These are phyloP conservation scores for Tricladium varicosporioides DNA, from an alignment of 2,329 filamentous ascomycete genomes.

Conservation along the genomic window DNA sequence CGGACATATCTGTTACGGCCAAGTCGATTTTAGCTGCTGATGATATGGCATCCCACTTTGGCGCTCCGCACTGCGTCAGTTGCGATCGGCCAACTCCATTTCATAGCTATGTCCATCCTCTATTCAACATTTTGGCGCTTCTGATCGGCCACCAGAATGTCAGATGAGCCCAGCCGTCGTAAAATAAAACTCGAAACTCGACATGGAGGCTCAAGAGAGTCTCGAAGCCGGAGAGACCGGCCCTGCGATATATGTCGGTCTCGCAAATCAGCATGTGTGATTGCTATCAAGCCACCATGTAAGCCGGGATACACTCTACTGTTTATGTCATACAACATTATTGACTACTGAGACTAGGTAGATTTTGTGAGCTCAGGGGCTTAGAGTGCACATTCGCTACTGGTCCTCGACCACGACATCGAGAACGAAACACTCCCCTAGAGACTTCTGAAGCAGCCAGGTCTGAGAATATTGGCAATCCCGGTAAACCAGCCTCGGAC, in stretches of 20 bases:
- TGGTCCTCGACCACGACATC: slow-evolving; percentile 16
- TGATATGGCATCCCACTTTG: background rate
- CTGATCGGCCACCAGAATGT: slow-evolving; percentile 3
- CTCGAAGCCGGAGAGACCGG: slow-evolving; percentile 45
- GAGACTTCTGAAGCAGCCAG: background rate
- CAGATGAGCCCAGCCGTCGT: slow-evolving; percentile 27
- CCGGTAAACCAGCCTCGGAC: slow-evolving; percentile 5
- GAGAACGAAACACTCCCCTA: slow-evolving; percentile 4
- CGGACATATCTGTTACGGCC: too few species aligned
- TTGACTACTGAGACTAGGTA: slow-evolving; percentile 19
- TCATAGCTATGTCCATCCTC: background rate
- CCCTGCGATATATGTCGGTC: slow-evolving; percentile 46
- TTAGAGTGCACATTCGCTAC: slow-evolving; percentile 28
- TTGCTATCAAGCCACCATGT: slow-evolving; percentile 45
- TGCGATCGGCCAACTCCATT: slow-evolving; percentile 8
- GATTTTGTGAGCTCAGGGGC: slow-evolving; percentile 29
- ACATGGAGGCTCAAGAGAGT: slow-evolving; percentile 40
- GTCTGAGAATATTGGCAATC: background rate
- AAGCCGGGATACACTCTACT: slow-evolving; percentile 20
- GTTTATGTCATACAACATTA: background rate
- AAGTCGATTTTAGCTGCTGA: background rate
- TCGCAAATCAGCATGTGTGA: slow-evolving; percentile 48
- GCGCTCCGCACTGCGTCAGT: too few species aligned
- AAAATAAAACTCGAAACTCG: slow-evolving; percentile 43
- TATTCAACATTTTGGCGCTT: background rate